phyloP scores from a whole-genome alignment of 2,329 filamentous ascomycete species.

The Chlorencoelia australis region DNA sequence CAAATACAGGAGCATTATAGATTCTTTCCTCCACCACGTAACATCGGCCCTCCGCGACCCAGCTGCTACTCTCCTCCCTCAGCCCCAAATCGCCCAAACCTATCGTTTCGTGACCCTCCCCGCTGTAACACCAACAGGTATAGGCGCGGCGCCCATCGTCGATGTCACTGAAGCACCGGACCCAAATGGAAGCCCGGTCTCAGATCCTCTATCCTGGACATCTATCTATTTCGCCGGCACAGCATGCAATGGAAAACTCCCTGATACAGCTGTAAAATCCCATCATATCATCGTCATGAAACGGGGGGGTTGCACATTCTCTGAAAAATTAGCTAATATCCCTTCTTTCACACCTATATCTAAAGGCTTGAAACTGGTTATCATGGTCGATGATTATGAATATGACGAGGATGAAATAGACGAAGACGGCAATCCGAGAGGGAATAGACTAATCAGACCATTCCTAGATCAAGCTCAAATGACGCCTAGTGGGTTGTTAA shows the following conservation, averaged over 20 bases:
- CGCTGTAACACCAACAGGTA: conserved; percentile 39
- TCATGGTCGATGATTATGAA: conserved; percentile 56
- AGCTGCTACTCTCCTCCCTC: conserved; percentile 29
- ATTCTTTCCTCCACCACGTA: conserved; percentile 39
- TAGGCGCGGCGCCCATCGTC: conserved; percentile 60
- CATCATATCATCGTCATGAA: conserved; percentile 75
- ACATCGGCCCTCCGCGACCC: conserved; percentile 40
- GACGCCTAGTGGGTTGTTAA: conserved; percentile 26
- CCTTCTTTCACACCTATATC: conserved; percentile 58
- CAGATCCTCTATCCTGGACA: conserved; percentile 51
- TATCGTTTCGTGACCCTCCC: conserved; percentile 30
- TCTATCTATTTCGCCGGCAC: conserved; percentile 61
- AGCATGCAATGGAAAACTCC: conserved; percentile 48
- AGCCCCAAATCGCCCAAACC: conserved; percentile 23
- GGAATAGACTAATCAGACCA: conserved; percentile 40
- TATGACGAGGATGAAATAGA: conserved; percentile 22
- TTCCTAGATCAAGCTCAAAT: conserved; percentile 64
- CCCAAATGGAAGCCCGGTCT: conserved; percentile 25
- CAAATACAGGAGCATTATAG: conserved; percentile 30
- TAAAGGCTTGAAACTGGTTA: conserved; percentile 63
- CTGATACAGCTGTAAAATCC: conserved; percentile 37
- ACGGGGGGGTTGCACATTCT: conserved; percentile 78
- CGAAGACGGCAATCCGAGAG: conserved; percentile 19
- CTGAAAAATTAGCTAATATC: conserved; percentile 74
- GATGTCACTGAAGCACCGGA: conserved; percentile 37